Base-by-base conservation (phyloP, 2,329 filamentous ascomycete species). In the Coniochaeta sp. region DNA sequence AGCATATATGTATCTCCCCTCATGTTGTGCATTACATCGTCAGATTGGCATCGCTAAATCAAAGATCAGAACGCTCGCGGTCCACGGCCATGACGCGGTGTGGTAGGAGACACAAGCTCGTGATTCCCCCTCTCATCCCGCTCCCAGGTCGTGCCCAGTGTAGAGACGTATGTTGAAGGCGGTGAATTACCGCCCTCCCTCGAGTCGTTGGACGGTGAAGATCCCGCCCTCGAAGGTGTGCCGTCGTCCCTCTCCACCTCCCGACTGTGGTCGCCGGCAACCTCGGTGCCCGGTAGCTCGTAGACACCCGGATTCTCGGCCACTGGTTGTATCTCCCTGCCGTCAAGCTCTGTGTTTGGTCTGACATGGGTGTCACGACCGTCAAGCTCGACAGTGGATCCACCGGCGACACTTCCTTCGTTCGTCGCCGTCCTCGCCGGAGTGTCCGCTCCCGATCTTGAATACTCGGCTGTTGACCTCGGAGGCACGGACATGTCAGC, bases 31-130 rank as follows among this genome's bases (percentile, higher is more conserved):
- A 52, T 52, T 56, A 56, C 38, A 38, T 36, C 31, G 11, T 85
- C 85, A 19, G 8, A 36, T 38, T n/a, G 33, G 33, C 26, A 26
- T 38, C 54, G n/a, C 31, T 34, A 4, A 17, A 24, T 38, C 19
- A 47, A 36, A 26, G 26, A 22, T 59, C 47, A 63, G 43, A 63
- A 63, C 6, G 59, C 59, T 19, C 61, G 52, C 16, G 40, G 59
- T 9, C 54, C 56, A 38, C 52, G 34, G 24, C 24, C 26, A 11
- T 44, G 58, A 16, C 36, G 22, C 6, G 55, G 56, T 5, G 68
- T 67, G 19, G 64, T 63, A 31, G 69, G 68, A 6, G 69, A 70
- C 36, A 70, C 68, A n/a, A 68, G 44, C 38, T 66, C 65, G 28
- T 65, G 65, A 33, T 67, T 64, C 7, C 38, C 61, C 59, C 59